A percentile compares a stretch with the other conserved stretches of the same genome.
Evolutionary conservation across 2,329 filamentous ascomycete species (phyloP).

Genomic region (Diplodia seriata): DNA sequence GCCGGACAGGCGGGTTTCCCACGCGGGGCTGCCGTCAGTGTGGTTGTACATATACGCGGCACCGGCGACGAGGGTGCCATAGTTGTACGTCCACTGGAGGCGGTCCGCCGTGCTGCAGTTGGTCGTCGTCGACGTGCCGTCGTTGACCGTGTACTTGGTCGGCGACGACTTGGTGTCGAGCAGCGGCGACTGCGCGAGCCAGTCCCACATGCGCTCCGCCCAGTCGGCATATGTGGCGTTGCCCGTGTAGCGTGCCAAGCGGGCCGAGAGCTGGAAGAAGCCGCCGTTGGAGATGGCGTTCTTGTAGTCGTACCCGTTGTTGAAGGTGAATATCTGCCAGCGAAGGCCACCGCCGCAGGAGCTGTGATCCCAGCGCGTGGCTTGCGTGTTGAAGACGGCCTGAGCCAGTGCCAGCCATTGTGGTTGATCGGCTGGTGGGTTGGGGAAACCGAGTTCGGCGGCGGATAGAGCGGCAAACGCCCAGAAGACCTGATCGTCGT

Average conservation of each 20-base stretch:
- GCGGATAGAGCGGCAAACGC: slow-evolving; percentile 63
- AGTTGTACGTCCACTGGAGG: slow-evolving; percentile 49
- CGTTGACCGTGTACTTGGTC: slow-evolving; percentile 40
- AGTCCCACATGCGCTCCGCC: slow-evolving; percentile 47
- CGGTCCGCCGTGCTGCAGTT: slow-evolving; percentile 43
- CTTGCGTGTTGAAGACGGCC: slow-evolving; percentile 49
- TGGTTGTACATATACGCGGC: slow-evolving; percentile 50
- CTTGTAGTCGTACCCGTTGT: slow-evolving; percentile 48
- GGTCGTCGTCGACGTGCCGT: slow-evolving; percentile 37
- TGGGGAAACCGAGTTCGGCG: slow-evolving; percentile 58
- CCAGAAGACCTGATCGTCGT: slow-evolving; percentile 67
- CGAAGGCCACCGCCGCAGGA: slow-evolving; percentile 46
- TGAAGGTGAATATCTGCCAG: slow-evolving; percentile 48
- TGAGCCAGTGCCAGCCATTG: slow-evolving; percentile 54
- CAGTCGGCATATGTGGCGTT: slow-evolving; percentile 48
- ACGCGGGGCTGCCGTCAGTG: slow-evolving; percentile 46
- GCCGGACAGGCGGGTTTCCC: slow-evolving; percentile 42
- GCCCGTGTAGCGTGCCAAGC: slow-evolving; percentile 47
- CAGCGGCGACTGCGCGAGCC: slow-evolving; percentile 43
- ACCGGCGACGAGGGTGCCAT: slow-evolving; percentile 46
- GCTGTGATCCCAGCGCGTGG: slow-evolving; percentile 43
- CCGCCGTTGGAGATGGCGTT: slow-evolving; percentile 50
- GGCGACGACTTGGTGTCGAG: slow-evolving; percentile 1
- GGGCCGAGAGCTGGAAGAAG: slow-evolving; percentile 48
- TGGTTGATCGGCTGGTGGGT: slow-evolving; percentile 49